Evolutionary conservation across 139 green algal species (phyloP), one percentile per base, ranked within the genome.

Genomic region (Tetraselmis striata): DNA sequence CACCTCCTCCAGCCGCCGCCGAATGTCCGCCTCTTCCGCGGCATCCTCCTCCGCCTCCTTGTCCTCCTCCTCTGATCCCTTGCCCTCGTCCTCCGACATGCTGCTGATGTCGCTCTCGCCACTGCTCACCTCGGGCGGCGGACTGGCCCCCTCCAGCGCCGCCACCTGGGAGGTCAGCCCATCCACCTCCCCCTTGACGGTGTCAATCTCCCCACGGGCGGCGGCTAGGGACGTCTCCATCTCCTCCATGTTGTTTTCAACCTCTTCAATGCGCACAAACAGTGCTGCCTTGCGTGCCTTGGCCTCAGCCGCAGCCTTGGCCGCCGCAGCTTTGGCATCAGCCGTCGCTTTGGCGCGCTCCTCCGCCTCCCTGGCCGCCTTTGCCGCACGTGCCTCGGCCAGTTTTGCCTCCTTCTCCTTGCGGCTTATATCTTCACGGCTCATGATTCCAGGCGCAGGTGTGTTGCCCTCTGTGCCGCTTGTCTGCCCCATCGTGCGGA

Each of bases 201-300:
- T 18, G 11, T 67, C 45, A 5, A 67, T 18, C 18, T 67, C 11
- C 45, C 45, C 45, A 25, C 45, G 45, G 18, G 45, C 45, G 18
- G 5, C 31, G 24, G 45, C 79, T 1, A 82, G 79, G 26, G 75
- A 59, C 26, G 75, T 76, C 32, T 82, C 79, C 31, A 77, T 32
- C 79, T 76, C 31, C 24, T 30, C 79, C 27, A 82, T 59, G 24
- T 28, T 32, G 25, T 29, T 59, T 28, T 82, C 79, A 2, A 82
- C 79, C 45, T 59, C 45, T 23, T 82, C 79, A 29, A 82, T 82
- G 26, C 75, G 79, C 5, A 29, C 31, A 25, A 82, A 27, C 31
- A 82, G 32, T 31, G 79, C 79, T 26, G 29, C 79, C 32, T 82
- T 82, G 25, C 45, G 75, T 23, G 74, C 74, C 74, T 28, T 29